phyloP scores from a whole-genome alignment of 2,329 filamentous ascomycete species.

The Fusarium ambrosium region DNA sequence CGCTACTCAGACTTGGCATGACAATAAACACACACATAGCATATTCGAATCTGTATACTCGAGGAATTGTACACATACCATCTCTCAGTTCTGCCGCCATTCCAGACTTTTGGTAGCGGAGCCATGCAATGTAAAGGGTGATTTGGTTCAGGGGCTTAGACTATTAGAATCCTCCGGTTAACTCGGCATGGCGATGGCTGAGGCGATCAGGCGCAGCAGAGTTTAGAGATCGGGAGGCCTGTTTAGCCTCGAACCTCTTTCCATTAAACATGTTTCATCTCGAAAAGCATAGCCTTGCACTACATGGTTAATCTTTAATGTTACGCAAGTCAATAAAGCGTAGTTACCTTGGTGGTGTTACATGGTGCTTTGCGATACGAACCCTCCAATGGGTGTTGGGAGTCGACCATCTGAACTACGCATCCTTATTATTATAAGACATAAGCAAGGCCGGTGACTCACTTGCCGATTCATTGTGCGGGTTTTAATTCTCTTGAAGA shows the following conservation, averaged over 20 bases:
- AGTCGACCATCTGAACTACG: not conserved
- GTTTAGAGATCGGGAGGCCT: not conserved
- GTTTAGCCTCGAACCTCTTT: not conserved
- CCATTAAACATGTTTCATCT: not conserved
- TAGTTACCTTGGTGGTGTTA: not conserved
- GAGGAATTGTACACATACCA: not conserved
- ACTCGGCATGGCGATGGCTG: not conserved
- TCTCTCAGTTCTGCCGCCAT: not conserved
- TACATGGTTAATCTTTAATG: not conserved
- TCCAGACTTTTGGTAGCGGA: not conserved
- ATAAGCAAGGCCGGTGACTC: not conserved
- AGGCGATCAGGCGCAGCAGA: not conserved
- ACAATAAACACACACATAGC: not conserved
- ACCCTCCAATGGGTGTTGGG: not conserved
- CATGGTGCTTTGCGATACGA: not conserved
- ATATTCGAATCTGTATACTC: not conserved
- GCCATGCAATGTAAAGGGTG: not conserved
- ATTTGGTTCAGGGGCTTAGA: not conserved
- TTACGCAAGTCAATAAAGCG: not conserved
- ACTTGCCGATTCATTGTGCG: not conserved
- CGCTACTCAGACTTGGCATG: not conserved
- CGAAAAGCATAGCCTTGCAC: not conserved
- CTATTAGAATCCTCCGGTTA: slow-evolving; percentile 1
- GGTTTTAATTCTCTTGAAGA: not conserved
- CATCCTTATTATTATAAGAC: not conserved